Percentiles rank a stretch among this genome's conserved stretches.
phyloP scores from a whole-genome alignment of 225 moss, liverwort and hornwort species.

The Lunularia cruciata region DNA sequence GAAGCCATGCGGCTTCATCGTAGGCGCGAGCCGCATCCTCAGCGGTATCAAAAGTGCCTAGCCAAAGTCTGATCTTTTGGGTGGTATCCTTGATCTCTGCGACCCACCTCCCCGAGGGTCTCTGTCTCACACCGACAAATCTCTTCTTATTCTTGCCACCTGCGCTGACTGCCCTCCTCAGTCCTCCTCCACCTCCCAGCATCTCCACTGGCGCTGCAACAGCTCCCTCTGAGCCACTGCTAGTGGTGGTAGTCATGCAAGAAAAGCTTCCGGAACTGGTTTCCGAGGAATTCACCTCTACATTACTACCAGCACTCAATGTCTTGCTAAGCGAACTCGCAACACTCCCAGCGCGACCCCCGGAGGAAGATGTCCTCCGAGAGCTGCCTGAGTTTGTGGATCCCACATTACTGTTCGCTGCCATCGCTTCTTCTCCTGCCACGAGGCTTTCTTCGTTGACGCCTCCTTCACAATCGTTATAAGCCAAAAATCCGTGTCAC shows the following conservation, averaged over 20 bases:
- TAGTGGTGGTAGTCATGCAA: constrained; percentile 17
- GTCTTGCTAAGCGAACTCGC: constrained; percentile 33
- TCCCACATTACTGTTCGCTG: constrained; percentile 40
- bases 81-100: constrained; percentile 99
- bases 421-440: constrained; percentile 23
- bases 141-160: constrained; percentile 60
- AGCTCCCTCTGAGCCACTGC: constrained; percentile 26
- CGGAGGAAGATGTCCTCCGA: constrained; percentile 21
- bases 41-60: constrained; percentile 89
- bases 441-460: not conserved
- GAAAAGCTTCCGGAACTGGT: constrained; percentile 30
- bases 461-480: not conserved
- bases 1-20: constrained; percentile 76
- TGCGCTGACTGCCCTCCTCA: constrained; percentile 30
- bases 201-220: constrained; percentile 10
- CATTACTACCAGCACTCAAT: constrained; percentile 26
- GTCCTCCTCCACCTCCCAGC: constrained; percentile 19
- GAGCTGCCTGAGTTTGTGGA: constrained; percentile 27
- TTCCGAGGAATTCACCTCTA: constrained; percentile 41
- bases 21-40: constrained; percentile 90
- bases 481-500: not conserved
- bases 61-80: constrained; percentile 95
- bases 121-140: constrained; percentile 89
- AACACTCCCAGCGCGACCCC: constrained; percentile 16
- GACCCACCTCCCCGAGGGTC: constrained; percentile 91